A percentile compares a stretch with the other conserved stretches of the same genome.
Conservation (phyloP, 2,329 filamentous ascomycete genomes). For the Aspergillus pseudonomiae region DNA sequence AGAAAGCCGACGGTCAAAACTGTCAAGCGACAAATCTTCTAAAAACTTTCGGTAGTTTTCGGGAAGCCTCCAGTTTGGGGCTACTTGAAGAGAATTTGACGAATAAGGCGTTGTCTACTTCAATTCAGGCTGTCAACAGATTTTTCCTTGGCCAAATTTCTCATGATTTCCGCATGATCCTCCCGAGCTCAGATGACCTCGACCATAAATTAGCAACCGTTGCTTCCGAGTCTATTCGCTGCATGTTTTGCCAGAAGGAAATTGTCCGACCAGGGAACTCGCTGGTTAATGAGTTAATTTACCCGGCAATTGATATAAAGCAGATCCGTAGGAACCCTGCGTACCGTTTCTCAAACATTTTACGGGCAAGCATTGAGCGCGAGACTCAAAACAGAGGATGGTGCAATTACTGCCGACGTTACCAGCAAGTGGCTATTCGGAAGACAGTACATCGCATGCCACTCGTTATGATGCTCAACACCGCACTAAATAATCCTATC, state of each 20-base stretch:
- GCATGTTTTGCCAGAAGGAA: conserved; percentile 84
- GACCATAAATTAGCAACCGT: conserved; percentile 63
- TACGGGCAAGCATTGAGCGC: conserved; percentile 90
- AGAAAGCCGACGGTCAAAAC: conserved; percentile 90
- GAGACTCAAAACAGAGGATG: conserved; percentile 88
- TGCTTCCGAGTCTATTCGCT: conserved; percentile 66
- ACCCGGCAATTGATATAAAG: conserved; percentile 65
- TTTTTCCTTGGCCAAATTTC: conserved; percentile 83
- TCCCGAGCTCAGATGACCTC: conserved; percentile 64
- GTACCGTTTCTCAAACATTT: conserved; percentile 77
- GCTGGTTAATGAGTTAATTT: conserved; percentile 83
- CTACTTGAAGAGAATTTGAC: conserved; percentile 82
- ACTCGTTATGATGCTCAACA: conserved; percentile 83
- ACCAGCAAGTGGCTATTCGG: conserved; percentile 82
- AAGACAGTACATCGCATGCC: conserved; percentile 84
- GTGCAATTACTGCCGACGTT: conserved; percentile 88
- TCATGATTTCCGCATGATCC: conserved; percentile 72
- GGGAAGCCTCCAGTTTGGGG: conserved; percentile 75
- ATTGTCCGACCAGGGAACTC: conserved; percentile 77
- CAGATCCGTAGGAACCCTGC: conserved; percentile 50
- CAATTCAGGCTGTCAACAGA: conserved; percentile 83
- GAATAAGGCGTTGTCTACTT: conserved; percentile 71
- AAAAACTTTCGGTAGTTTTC: conserved; percentile 82
- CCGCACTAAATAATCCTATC: conserved; percentile 71
- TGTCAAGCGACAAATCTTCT: conserved; percentile 96